Conservation (phyloP, 768 basidiomycete species). For the Boletus insuetus region DNA sequence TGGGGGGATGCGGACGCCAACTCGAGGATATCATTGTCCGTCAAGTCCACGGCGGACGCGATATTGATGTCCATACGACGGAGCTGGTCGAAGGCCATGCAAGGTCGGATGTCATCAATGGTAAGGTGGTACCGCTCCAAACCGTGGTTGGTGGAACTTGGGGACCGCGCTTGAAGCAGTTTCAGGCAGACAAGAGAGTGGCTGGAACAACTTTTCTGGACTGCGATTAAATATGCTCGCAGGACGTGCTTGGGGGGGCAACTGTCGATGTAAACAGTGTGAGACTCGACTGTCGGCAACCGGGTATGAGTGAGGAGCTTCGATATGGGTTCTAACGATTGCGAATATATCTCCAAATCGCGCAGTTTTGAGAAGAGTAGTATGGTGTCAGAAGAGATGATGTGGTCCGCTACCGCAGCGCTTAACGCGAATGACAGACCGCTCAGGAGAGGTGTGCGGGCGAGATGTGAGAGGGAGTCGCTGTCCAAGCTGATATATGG, state of each 20-base stretch:
- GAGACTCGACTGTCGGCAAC: not conserved
- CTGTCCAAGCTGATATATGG: not conserved
- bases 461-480: not conserved
- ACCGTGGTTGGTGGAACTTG: not conserved
- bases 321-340: not conserved
- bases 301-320: not conserved
- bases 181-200: constrained; percentile 1
- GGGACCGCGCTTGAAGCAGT: not conserved
- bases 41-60: not conserved
- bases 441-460: not conserved
- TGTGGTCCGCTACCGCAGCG: not conserved
- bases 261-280: not conserved
- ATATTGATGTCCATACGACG: constrained; percentile 2
- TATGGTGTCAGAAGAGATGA: not conserved
- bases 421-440: not conserved
- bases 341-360: constrained; percentile 1
- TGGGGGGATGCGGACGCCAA: not conserved
- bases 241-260: not conserved
- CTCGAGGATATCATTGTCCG: not conserved
- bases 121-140: not conserved
- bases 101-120: not conserved
- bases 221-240: not conserved
- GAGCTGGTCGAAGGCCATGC: constrained; percentile 2
- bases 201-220: not conserved
- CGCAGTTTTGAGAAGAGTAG: not conserved